phyloP scores from a whole-genome alignment of 257 asterid genomes.

The Rauvolfia tetraphylla region DNA sequence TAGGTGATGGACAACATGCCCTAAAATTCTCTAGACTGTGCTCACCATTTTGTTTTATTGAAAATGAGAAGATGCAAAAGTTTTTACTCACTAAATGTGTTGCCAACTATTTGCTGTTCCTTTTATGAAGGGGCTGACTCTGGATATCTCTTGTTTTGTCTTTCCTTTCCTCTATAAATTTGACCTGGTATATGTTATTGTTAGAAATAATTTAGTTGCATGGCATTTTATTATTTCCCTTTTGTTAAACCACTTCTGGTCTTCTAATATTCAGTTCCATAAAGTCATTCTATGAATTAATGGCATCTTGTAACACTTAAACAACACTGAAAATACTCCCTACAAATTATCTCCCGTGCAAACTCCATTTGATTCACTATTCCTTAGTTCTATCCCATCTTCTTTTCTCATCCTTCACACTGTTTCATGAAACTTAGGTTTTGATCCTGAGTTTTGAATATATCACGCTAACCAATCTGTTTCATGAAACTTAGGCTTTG shows the following conservation, averaged over 20 bases:
- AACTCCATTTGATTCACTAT: too few species aligned
- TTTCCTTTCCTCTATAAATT: neutral
- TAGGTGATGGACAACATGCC: neutral
- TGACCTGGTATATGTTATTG: neutral
- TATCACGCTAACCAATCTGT: neutral
- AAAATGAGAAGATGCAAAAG: neutral
- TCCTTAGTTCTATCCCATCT: too few species aligned
- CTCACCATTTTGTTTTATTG: neutral
- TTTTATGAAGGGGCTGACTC: neutral
- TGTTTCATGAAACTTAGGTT: too few species aligned
- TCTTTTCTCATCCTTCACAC: too few species aligned
- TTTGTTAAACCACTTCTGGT: neutral
- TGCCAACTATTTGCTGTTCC: neutral
- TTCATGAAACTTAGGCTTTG: too few species aligned
- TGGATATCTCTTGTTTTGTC: neutral
- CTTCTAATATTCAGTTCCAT: neutral
- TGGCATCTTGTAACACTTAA: neutral
- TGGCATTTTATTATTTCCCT: neutral
- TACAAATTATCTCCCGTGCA: too few species aligned
- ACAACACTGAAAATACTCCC: too few species aligned
- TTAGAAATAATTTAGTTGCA: neutral
- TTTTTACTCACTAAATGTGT: neutral
- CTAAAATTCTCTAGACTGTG: neutral
- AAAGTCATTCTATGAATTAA: neutral
- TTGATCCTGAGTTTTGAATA: neutral